These are phyloP conservation scores for Botrytis cinerea DNA, from an alignment of 2,329 filamentous ascomycete species.

Conservation along the genomic window DNA sequence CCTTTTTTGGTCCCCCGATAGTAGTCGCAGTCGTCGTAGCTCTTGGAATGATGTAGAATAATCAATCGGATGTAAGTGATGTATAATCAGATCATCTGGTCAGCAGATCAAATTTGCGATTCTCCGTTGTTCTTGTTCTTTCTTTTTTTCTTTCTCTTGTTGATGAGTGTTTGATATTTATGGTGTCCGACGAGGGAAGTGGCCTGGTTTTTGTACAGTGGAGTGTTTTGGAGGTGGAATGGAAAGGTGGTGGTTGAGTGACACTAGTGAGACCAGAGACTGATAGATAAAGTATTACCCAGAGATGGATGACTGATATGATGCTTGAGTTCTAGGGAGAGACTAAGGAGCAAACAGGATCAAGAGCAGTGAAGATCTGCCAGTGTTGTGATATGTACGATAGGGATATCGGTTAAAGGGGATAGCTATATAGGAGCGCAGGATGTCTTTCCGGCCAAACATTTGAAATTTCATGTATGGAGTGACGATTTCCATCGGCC, in stretches of 20 bases:
- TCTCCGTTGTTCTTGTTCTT: neutral
- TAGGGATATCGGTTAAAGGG: neutral
- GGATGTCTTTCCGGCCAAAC: neutral
- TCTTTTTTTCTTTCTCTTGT: neutral
- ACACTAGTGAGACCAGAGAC: neutral
- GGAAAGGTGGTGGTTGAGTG: neutral
- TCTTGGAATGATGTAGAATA: constrained; percentile 20
- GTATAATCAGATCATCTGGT: constrained; percentile 23
- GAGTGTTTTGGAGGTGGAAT: neutral
- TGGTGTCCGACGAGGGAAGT: neutral
- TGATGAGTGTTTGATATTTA: neutral
- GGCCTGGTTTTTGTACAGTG: neutral
- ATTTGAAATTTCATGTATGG: neutral
- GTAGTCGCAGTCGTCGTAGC: neutral
- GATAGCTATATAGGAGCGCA: neutral
- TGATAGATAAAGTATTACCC: neutral
- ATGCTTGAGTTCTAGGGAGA: neutral
- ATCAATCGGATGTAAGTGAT: neutral
- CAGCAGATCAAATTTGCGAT: neutral
- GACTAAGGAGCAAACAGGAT: neutral
- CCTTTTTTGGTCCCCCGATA: neutral
- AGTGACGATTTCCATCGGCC: constrained; percentile 11
- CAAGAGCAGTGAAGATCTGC: constrained; percentile 5
- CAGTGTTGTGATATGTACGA: neutral
- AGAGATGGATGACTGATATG: neutral